A percentile compares a stretch with the other conserved stretches of the same genome.
phyloP scores from a whole-genome alignment of 202 grass and related monocot species.

The Brachypodium distachyon region DNA sequence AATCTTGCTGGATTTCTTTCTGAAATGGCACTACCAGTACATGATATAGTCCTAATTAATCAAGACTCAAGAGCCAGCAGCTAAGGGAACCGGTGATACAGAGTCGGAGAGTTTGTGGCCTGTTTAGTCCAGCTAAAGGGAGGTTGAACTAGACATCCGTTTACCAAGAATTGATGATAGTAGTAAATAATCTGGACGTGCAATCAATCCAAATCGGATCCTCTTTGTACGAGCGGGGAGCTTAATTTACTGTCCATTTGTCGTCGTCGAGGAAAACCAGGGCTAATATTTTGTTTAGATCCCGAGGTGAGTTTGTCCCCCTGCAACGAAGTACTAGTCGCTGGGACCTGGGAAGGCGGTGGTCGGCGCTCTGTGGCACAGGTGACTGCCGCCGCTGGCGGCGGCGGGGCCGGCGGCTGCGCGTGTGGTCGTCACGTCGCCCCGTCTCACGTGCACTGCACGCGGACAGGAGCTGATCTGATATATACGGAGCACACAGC shows the following conservation, averaged over 20 bases:
- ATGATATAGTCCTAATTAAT: no score
- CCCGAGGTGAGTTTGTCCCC: neutral
- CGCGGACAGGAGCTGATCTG: neutral
- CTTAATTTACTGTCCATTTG: neutral
- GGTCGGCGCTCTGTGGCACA: constrained; percentile 20
- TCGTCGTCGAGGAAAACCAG: neutral
- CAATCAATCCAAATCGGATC: no score
- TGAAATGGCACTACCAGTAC: neutral
- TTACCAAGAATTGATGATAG: no score
- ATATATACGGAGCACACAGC: no score
- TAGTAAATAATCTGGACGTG: no score
- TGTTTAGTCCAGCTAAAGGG: no score
- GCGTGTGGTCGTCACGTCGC: constrained; percentile 20
- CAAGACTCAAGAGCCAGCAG: no score
- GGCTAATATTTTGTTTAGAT: neutral
- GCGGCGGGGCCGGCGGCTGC: neutral
- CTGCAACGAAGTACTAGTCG: neutral
- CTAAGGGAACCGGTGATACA: no score
- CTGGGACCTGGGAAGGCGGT: neutral
- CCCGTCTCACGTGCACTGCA: constrained; percentile 23
- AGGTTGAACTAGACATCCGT: no score
- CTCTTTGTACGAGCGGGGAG: no score
- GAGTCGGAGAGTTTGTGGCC: no score
- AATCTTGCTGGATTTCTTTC: neutral
- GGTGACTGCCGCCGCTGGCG: constrained; percentile 17